Evolutionary conservation across 2,329 filamentous ascomycete genomes (phyloP), one percentile per base, ranked within the genome.

Genomic region (Aspergillus arachidicola): DNA sequence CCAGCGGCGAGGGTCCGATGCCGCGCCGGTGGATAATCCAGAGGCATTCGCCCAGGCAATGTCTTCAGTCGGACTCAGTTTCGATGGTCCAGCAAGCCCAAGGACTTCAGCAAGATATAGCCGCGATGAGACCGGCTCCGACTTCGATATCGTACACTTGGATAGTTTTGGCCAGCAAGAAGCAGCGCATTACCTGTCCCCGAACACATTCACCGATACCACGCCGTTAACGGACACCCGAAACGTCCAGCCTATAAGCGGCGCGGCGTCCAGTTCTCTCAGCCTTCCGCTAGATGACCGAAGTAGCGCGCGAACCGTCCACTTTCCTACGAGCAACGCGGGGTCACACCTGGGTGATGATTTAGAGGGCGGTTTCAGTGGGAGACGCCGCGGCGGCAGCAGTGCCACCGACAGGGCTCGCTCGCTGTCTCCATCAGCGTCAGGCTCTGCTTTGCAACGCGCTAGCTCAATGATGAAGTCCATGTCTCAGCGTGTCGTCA

Each of bases 401-500:
- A 76, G 75, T 57, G 76, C 65, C 28, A 68, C 68, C 53, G 71
- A 70, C 36, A 71, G 78, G 55, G 76, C 79, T 58, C 81, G 85
- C 51, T 90, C 90, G 50, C 82, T 89, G 45, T 88, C 89, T 2
- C 82, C 86, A 2, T 89, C 89, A 21, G 84, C 86, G 10, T 84
- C 87, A 12, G 86, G 86, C 23, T 79, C 78, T 30, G 89, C 91
- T 21, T 77, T 94, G 58, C 86, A 85, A 28, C 84, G 88, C 69
- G 91, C 91, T 64, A 87, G 91, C 51, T 92, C 91, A 10, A 92
- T 93, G 70, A 87, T 94, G 78, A 87, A 91, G 67, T 88, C 88
- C 69, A 96, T 99, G 88, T 98, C 96, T 36, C 94, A 97, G 80
- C 92, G 95, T 82, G 94, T 99, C 61, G 95, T 99, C 73, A 98